Evolutionary conservation across 768 basidiomycete genomes (phyloP), one percentile per base, ranked within the genome.

Genomic region (Amanita fuliginea): DNA sequence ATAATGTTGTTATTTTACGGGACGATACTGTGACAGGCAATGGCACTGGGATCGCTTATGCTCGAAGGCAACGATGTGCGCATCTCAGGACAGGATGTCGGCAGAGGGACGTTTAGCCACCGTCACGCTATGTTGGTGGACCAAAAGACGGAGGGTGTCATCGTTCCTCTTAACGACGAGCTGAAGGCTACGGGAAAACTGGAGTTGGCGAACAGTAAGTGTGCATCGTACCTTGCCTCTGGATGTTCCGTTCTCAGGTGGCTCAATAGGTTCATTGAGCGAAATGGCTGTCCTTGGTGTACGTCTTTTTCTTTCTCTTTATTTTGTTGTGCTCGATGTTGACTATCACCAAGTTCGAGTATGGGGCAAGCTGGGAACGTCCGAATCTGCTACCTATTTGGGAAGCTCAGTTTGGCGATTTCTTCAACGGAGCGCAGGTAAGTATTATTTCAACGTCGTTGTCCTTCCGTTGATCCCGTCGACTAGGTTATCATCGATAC

Each of bases 1-100:
- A n/a, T 4, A 26, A 32, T 40, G 24, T 32, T 39, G n/a, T 34
- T 46, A 16, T 42, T 51, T 26, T 42, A 26, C n/a, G 14, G 46
- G 19, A 10, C 40, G 10, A 40, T 10, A 19, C 4, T 18, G 18
- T 8, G 35, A 8, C 49, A 88, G 86, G 86, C 89, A 0, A 64
- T 96, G 63, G 92, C 93, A 0, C 89, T 93, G 57, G 93, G 93
- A 0, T 80, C 88, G 1, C 71, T 95, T 30, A 77, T 95, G 80
- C 66, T 78, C 2, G 84, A 90, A 46, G 89, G 89, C 1, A 79
- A 71, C 54, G 86, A 94, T 59, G 75, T 96, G 7, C 78, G 92
- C 13, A 88, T 96, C 28, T 92, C 90, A 1, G 93, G 93, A 6
- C 93, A 96, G 63, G 93, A 95, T 60, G 89, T 93, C 0, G 93